Conservation (phyloP, 768 basidiomycete genomes). For the Pisolithus tinctorius region DNA sequence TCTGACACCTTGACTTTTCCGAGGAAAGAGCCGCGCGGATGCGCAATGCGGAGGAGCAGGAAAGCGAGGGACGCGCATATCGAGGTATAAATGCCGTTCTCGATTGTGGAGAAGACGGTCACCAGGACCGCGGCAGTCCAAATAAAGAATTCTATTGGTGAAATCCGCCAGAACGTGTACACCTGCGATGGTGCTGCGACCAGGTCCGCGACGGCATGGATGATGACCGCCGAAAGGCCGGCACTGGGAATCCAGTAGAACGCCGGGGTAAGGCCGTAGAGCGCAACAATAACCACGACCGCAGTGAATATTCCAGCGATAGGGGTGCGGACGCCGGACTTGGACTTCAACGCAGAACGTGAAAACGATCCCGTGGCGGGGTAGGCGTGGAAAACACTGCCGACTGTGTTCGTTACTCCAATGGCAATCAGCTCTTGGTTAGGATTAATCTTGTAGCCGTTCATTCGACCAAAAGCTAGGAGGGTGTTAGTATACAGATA, state of each 20-base stretch:
- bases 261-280: constrained; percentile 90
- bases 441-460: constrained; percentile 90
- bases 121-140: constrained; percentile 83
- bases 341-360: constrained; percentile 92
- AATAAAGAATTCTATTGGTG: constrained; percentile 88
- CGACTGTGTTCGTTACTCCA: constrained; percentile 91
- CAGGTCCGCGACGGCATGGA: constrained; percentile 85
- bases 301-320: constrained; percentile 81
- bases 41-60: constrained; percentile 79
- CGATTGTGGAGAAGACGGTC: constrained; percentile 90
- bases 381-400: constrained; percentile 85
- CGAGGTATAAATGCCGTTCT: constrained; percentile 87
- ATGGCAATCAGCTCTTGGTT: constrained; percentile 96
- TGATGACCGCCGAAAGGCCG: constrained; percentile 87
- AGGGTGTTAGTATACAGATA: constrained; percentile 6
- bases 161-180: constrained; percentile 89
- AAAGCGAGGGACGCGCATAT: constrained; percentile 74
- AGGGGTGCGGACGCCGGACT: constrained; percentile 96
- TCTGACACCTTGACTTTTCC: constrained; percentile 67
- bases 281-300: constrained; percentile 83
- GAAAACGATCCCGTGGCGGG: constrained; percentile 99
- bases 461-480: constrained; percentile 89
- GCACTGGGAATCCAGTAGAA: constrained; percentile 88
- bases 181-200: constrained; percentile 78
- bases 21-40: constrained; percentile 85